Evolutionary conservation across 2,329 filamentous ascomycete genomes (phyloP), one percentile per base, ranked within the genome.

Genomic region (Aspergillus ochraceus): DNA sequence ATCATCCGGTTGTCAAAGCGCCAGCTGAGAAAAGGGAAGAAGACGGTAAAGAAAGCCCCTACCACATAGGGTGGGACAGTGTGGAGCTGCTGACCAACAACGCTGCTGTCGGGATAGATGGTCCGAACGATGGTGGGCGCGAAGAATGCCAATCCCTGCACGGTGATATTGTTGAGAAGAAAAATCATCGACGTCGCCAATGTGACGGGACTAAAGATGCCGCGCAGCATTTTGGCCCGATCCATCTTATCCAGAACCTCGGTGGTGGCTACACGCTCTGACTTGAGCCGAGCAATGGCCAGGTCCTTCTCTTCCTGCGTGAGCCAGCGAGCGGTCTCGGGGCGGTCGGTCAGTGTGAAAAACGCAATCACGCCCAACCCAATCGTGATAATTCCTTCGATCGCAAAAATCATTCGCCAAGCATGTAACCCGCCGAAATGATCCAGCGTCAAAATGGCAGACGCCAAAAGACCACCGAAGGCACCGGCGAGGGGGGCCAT

Each of bases 321-420:
- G 1, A 91, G 81, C 88, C 88, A 91, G 17, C 79, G 76, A 0
- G 88, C 88, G 0, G 87, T 89, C 59, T 84, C 87, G 0, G 89
- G 89, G 0, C 88, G 81, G 70, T 91, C 89, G 0, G 88, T 90
- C 19, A 91, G 75, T 0, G 85, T 88, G 66, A 87, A 63, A 70
- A 90, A 89, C 1, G 83, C 75, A 32, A 90, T 77, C 1, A 90
- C 20, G 0, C 83, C 80, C 0, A 90, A 72, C 0, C 80, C 79
- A 61, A 77, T 79, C 0, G 85, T 87, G 64, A 89, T 84, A 66
- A 90, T 85, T 19, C 88, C 88, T 69, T 90, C 88, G n/a, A 90
- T 85, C 2, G 81, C 83, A 57, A 90, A 90, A 56, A 91, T 89
- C 87, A 90, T 89, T 6, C 87, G 79, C 88, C 88, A 91, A 6